Conservation (phyloP, 202 grass and related monocot genomes). For the Brachypodium distachyon region DNA sequence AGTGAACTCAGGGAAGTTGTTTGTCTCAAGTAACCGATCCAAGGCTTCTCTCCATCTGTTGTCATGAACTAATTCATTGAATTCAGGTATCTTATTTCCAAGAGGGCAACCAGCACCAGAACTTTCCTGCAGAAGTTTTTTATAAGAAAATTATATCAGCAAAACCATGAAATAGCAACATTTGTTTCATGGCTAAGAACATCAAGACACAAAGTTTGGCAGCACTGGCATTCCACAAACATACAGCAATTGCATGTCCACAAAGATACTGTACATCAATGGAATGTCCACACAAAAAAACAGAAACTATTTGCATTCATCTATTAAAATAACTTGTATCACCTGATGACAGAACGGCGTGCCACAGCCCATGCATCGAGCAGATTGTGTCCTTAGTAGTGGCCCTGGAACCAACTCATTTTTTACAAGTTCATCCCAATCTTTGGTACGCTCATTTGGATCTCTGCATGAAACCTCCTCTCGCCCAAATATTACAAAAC, state of each 20-base stretch:
- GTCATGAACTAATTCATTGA: conserved; percentile 94
- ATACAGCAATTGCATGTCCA: too few relatives aligned
- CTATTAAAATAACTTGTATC: not conserved
- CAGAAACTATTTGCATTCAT: too few relatives aligned
- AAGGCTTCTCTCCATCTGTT: conserved; percentile 91
- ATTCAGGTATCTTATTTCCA: conserved; percentile 98
- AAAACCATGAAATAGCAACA: not conserved
- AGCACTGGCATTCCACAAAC: too few relatives aligned
- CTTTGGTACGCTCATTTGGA: conserved; percentile 54
- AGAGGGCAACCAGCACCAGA: conserved; percentile 95
- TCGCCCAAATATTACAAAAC: conserved; percentile 83
- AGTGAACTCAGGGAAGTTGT: conserved; percentile 99
- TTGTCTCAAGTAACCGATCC: conserved; percentile 90
- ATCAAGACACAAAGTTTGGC: not conserved
- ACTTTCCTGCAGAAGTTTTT: conserved; percentile 59
- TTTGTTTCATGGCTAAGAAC: not conserved
- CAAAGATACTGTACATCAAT: too few relatives aligned
- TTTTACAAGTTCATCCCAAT: conserved; percentile 90
- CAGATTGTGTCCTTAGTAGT: conserved; percentile 82
- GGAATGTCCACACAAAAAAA: too few relatives aligned
- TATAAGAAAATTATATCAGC: too few relatives aligned
- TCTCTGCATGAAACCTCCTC: conserved; percentile 77
- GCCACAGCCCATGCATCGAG: conserved; percentile 98
- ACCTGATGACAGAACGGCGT: conserved; percentile 99
- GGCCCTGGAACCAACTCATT: conserved; percentile 77